A percentile compares a stretch with the other conserved stretches of the same genome.
These are phyloP conservation scores for Graphiopsis chlorocephala DNA, from an alignment of 2,329 filamentous ascomycete genomes.

Conservation along the genomic window DNA sequence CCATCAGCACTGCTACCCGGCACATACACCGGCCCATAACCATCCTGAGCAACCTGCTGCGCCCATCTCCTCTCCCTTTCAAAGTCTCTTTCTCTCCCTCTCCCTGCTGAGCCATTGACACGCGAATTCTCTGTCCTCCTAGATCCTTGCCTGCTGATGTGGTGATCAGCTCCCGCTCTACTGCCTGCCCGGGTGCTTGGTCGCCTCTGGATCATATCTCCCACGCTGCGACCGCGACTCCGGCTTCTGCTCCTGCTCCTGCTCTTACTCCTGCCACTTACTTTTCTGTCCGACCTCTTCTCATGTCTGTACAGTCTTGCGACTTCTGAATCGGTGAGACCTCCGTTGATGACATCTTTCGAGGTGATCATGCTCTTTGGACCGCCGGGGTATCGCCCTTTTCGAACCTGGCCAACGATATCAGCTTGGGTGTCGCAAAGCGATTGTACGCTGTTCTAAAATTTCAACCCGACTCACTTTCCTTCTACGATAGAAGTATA, in stretches of 20 bases:
- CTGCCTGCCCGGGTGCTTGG: neutral
- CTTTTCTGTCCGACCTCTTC: neutral
- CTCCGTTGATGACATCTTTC: conserved; percentile 38
- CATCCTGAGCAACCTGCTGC: conserved; percentile 11
- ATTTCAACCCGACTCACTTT: conserved; percentile 25
- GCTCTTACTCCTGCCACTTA: conserved; percentile 13
- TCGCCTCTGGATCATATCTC: conserved; percentile 1
- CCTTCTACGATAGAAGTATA: conserved; percentile 39
- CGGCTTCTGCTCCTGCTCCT: conserved; percentile 2
- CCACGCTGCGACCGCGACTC: neutral
- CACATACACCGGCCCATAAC: conserved; percentile 4
- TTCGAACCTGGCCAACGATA: conserved; percentile 30
- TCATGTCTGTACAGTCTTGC: conserved; percentile 31
- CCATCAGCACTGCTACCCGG: conserved; percentile 4
- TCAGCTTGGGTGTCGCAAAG: neutral
- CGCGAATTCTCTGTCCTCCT: neutral
- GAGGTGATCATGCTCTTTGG: conserved; percentile 37
- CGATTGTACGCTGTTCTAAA: neutral
- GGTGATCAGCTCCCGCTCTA: conserved; percentile 1
- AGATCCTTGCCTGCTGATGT: neutral
- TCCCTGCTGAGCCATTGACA: neutral
- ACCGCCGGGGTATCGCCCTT: conserved; percentile 38
- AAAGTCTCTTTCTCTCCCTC: neutral
- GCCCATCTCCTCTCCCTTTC: conserved; percentile 13
- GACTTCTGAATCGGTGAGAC: conserved; percentile 33